Conservation (phyloP, 2,329 filamentous ascomycete species). For the Colletotrichum acutatum region DNA sequence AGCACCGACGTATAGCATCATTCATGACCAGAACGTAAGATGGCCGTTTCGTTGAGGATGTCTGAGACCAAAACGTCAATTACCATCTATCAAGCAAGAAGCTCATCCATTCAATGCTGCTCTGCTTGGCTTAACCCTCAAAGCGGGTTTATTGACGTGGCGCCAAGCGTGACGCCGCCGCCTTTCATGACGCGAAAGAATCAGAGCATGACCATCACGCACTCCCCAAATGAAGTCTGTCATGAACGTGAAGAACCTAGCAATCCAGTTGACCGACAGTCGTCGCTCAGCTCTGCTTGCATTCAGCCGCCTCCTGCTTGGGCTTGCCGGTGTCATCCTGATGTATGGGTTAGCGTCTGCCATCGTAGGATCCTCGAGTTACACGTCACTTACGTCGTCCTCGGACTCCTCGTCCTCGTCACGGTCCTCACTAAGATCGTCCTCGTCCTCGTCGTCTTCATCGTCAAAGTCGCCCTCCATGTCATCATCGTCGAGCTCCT, state of each 20-base stretch:
- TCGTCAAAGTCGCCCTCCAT: constrained; percentile 85
- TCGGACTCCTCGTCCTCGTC: constrained; percentile 86
- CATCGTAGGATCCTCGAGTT: background rate
- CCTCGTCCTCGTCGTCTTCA: constrained; percentile 92
- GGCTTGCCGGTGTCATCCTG: constrained; percentile 90
- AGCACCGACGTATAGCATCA: constrained; percentile 32
- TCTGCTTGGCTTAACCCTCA: constrained; percentile 20
- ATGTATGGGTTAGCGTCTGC: constrained; percentile 31
- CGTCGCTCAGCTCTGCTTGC: constrained; percentile 86
- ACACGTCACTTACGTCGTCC: constrained; percentile 70
- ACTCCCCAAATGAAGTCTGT: constrained; percentile 13
- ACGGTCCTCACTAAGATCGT: constrained; percentile 84
- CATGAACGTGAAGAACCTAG: constrained; percentile 22
- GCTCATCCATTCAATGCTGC: constrained; percentile 7
- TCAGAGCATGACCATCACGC: constrained; percentile 2
- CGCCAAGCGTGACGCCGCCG: constrained; percentile 1
- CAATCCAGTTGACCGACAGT: constrained; percentile 46
- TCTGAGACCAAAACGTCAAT: constrained; percentile 28
- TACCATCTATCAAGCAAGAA: constrained; percentile 36
- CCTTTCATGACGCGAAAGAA: constrained; percentile 16
- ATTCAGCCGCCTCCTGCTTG: constrained; percentile 94
- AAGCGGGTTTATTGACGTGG: background rate
- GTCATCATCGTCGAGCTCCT: constrained; percentile 88
- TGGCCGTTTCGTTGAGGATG: constrained; percentile 15
- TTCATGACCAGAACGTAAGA: constrained; percentile 28